Conservation (phyloP, 1,284 basidiomycete genomes). For the Irpex rosettiformis region DNA sequence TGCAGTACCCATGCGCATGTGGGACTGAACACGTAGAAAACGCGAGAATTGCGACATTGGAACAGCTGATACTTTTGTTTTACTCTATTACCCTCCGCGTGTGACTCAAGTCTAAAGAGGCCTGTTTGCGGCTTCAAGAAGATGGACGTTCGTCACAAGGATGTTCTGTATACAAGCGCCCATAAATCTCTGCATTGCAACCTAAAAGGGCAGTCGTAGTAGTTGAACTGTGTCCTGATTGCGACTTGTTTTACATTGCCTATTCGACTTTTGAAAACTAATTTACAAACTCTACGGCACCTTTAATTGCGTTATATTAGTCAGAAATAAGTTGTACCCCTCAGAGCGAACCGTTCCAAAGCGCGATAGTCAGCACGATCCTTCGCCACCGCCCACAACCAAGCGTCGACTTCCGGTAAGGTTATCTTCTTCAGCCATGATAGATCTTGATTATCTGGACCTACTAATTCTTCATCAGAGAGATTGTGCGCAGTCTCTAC, state of each 20-base stretch:
- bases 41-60: not conserved
- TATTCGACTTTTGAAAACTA: not conserved
- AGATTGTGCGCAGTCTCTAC: constrained; percentile 48
- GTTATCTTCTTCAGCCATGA: constrained; percentile 56
- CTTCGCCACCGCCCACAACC: constrained; percentile 78
- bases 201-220: constrained; percentile 7
- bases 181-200: not conserved
- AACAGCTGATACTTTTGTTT: too few relatives aligned
- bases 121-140: not conserved
- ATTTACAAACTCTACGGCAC: not conserved
- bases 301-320: not conserved
- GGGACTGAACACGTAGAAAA: not conserved
- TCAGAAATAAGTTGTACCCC: constrained; percentile 64
- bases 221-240: not conserved
- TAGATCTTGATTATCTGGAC: constrained; percentile 22
- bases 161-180: not conserved
- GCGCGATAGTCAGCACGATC: constrained; percentile 65
- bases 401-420: constrained; percentile 62
- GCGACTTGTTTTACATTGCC: not conserved
- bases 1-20: not conserved
- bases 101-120: too few relatives aligned
- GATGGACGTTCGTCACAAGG: not conserved
- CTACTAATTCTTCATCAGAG: constrained; percentile 28
- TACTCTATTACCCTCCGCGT: too few relatives aligned
- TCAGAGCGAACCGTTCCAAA: constrained; percentile 60